These are phyloP conservation scores for Tuber magnatum DNA, from an alignment of 495 filamentous ascomycete species.

Conservation along the genomic window DNA sequence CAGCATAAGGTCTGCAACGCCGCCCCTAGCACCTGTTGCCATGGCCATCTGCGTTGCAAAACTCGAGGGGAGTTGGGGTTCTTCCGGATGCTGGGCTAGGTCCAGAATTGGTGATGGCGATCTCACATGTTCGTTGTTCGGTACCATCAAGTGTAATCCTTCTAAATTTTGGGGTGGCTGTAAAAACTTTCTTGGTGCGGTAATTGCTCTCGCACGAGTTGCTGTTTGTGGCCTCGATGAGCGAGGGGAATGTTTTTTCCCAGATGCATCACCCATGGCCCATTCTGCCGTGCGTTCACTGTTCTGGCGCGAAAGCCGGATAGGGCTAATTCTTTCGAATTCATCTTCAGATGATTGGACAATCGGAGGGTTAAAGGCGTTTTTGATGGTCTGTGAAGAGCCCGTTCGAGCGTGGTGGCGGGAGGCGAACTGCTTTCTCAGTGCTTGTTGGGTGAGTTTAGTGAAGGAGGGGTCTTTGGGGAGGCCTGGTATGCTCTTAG, in stretches of 20 bases:
- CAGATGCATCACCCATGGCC: constrained; percentile 48
- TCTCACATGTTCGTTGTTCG: constrained; percentile 40
- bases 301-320: constrained; percentile 34
- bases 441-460: constrained; percentile 14
- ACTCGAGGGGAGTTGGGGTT: constrained; percentile 61
- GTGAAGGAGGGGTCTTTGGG: constrained; percentile 33
- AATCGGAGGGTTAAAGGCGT: constrained; percentile 54
- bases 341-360: constrained; percentile 23
- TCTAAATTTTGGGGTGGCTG: constrained; percentile 53
- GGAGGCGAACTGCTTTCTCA: constrained; percentile 37
- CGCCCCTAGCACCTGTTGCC: constrained; percentile 51
- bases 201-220: constrained; percentile 48
- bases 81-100: constrained; percentile 25
- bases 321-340: constrained; percentile 34
- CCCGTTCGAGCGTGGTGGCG: constrained; percentile 54
- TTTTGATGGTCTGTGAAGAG: constrained; percentile 64
- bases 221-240: constrained; percentile 43
- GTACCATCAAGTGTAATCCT: constrained; percentile 40
- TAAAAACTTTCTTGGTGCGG: constrained; percentile 49
- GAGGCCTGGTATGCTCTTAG: constrained; percentile 16
- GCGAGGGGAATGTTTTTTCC: constrained; percentile 44
- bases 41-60: constrained; percentile 74
- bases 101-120: constrained; percentile 19
- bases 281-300: constrained; percentile 45
- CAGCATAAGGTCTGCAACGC: constrained; percentile 60